Conservation (phyloP, 2,329 filamentous ascomycete genomes). For the Pseudocercospora fuligena region DNA sequence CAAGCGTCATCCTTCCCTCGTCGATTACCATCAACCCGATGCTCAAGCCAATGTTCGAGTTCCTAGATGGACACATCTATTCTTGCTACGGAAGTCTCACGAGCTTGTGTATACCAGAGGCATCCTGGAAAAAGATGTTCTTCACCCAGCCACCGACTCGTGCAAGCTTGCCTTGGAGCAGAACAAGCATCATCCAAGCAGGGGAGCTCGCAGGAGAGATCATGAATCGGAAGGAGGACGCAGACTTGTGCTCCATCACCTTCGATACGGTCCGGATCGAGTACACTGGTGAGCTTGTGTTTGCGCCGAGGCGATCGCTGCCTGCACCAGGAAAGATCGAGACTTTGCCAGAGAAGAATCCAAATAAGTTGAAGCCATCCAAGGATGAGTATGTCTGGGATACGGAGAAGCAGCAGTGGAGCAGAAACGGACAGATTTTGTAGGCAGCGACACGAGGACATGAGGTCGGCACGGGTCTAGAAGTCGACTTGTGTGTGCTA, state of each 20-base stretch:
- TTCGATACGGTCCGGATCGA: no score
- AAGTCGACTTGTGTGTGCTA: no score
- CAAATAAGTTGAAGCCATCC: neutral
- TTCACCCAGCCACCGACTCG: neutral
- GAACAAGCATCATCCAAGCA: neutral
- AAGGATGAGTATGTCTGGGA: neutral
- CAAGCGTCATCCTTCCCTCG: neutral
- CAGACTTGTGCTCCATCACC: no score
- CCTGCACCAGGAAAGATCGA: neutral
- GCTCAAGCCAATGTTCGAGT: neutral
- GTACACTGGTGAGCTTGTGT: neutral
- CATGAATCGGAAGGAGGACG: no score
- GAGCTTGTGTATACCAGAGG: neutral
- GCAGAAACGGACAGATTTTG: neutral
- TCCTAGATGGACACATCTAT: no score
- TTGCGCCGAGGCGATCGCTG: neutral
- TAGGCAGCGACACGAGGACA: neutral
- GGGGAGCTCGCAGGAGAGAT: neutral
- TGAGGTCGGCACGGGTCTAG: neutral
- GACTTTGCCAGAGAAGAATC: neutral
- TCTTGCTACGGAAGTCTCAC: no score
- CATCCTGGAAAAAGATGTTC: neutral
- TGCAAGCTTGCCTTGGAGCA: no score
- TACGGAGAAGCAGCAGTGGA: neutral
- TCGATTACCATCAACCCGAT: neutral